These are phyloP conservation scores for Wallacemonas sp. DNA, from an alignment of 208 protist genomes.

Conservation along the genomic window DNA sequence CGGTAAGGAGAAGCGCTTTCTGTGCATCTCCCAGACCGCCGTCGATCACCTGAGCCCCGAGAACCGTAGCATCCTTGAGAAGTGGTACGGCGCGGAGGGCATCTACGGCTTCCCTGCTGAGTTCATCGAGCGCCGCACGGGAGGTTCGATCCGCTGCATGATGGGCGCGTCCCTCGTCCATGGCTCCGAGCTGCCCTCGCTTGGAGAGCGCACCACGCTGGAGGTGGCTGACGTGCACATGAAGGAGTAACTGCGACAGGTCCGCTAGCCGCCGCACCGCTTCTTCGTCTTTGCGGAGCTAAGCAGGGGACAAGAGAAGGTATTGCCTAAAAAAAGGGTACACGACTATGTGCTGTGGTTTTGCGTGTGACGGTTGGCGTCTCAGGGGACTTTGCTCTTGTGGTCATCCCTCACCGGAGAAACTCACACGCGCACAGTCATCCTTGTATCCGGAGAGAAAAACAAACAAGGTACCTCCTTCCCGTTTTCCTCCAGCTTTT, in stretches of 20 bases:
- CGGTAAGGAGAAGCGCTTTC: slow-evolving; percentile 59
- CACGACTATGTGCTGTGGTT: too few species aligned
- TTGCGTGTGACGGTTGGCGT: too few species aligned
- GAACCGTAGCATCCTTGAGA: slow-evolving; percentile 38
- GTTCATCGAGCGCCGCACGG: slow-evolving; percentile 66
- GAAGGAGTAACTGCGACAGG: not conserved
- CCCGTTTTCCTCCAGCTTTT: too few species aligned
- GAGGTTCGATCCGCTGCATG: slow-evolving; percentile 59
- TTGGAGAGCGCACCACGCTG: slow-evolving; percentile 38
- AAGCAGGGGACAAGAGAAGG: too few species aligned
- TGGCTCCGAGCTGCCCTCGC: slow-evolving; percentile 44
- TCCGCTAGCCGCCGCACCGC: too few species aligned
- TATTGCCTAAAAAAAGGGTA: too few species aligned
- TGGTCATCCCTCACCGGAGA: too few species aligned
- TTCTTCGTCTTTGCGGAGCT: too few species aligned
- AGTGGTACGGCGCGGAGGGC: slow-evolving; percentile 72
- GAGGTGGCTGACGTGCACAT: slow-evolving; percentile 33
- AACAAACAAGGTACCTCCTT: too few species aligned
- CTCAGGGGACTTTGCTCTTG: too few species aligned
- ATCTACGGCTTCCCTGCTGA: slow-evolving; percentile 61
- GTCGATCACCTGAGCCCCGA: slow-evolving; percentile 31
- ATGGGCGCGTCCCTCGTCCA: slow-evolving; percentile 53
- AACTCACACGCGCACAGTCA: too few species aligned
- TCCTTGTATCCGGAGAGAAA: too few species aligned
- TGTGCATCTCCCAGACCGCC: slow-evolving; percentile 75